Evolutionary conservation across 1,284 basidiomycete species (phyloP), one percentile per base, ranked within the genome.

Genomic region (Boletellus sp.): DNA sequence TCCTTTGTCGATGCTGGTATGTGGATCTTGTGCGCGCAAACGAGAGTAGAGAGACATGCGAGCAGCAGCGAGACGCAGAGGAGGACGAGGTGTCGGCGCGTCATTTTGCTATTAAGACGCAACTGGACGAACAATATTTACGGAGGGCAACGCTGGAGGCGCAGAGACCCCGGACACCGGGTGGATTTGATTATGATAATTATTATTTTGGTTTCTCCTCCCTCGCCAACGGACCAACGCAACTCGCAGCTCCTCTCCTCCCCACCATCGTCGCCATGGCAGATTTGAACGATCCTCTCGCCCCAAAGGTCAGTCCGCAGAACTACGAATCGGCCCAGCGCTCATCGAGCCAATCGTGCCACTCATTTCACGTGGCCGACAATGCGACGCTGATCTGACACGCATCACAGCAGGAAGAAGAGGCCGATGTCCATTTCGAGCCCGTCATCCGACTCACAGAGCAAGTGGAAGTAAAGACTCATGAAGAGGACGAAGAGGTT

Each of bases 361-460:
- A 64, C 64, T 44, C 49, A 28, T 57, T 57, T 55, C 54, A 58
- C 58, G 53, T 65, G 53, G 55, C 58, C 44, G 49, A 47, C 35
- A 47, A 57, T 56, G 54, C 46, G 30, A 58, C 42, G 24, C 59
- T 68, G 61, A 67, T 70, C 65, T 63, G 52, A 54, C 61, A 19
- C 46, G 53, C 38, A 55, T 58, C 55, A 52, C 47, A 67, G 58
- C 74, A 87, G 76, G 89, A 93, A 62, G 89, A 95, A 69, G 91
- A 95, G 74, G 71, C 82, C 73, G 92, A 96, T 74, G 84, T 85
- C 60, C 91, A 96, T 61, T 99, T 93, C 71, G 95, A 98, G 76
- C 96, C 97, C 44, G 92, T 99, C 58, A 88, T 97, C 77, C 92
- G 86, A 76, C 90, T 99, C 72, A 97, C 93, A n/a, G 86, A 96